Conservation (phyloP, 2,329 filamentous ascomycete genomes). For the Fusarium devonianum region DNA sequence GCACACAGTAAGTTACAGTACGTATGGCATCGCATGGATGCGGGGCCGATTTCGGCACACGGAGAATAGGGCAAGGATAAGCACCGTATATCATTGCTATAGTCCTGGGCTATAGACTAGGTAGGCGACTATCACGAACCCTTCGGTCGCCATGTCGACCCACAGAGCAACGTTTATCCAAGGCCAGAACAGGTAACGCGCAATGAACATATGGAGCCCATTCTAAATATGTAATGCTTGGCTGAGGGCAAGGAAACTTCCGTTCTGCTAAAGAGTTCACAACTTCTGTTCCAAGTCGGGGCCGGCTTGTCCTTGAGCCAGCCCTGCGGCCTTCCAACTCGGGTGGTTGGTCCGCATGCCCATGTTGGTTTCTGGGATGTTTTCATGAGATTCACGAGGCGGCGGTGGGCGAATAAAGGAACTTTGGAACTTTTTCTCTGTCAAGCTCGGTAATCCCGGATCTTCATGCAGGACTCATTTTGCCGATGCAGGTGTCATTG, state of each 20-base stretch:
- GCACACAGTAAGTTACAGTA: slow-evolving; percentile 9
- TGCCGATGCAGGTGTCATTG: slow-evolving; percentile 6
- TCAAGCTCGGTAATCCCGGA: neutral
- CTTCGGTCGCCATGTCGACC: neutral
- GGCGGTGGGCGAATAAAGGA: slow-evolving; percentile 9
- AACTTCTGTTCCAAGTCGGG: slow-evolving; percentile 9
- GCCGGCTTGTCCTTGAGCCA: neutral
- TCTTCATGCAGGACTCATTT: slow-evolving; percentile 2
- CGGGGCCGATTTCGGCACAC: slow-evolving; percentile 15
- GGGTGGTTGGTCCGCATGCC: slow-evolving; percentile 6
- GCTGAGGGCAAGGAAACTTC: slow-evolving; percentile 25
- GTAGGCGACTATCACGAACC: slow-evolving; percentile 1
- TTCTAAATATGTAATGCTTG: slow-evolving; percentile 4
- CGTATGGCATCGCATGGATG: slow-evolving; percentile 3
- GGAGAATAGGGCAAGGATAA: slow-evolving; percentile 12
- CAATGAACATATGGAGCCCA: slow-evolving; percentile 10
- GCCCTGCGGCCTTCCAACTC: no score
- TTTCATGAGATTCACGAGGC: slow-evolving; percentile 16
- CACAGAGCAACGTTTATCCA: neutral
- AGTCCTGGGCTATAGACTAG: neutral
- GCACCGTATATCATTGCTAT: slow-evolving; percentile 7
- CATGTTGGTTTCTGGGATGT: neutral
- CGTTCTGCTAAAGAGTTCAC: slow-evolving; percentile 24
- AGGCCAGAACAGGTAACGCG: neutral
- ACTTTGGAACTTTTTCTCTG: neutral